phyloP scores from a whole-genome alignment of 1,139 yeast genomes.

The Geotrichum carabidarum region DNA sequence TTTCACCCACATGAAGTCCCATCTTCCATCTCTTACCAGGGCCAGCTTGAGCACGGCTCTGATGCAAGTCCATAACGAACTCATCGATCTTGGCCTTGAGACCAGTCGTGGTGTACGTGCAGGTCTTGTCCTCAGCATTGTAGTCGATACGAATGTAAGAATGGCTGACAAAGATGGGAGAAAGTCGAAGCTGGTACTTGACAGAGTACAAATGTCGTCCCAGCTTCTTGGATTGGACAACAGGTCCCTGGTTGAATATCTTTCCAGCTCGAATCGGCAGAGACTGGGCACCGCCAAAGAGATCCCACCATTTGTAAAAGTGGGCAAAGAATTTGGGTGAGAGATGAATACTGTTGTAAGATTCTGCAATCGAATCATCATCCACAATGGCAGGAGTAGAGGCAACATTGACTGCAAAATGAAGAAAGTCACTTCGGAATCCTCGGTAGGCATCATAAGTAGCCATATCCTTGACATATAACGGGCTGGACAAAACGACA shows the following conservation, averaged over 20 bases:
- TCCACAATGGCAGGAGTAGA: constrained; percentile 30
- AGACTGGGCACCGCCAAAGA: constrained; percentile 64
- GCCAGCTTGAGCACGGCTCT: constrained; percentile 64
- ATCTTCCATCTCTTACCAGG: constrained; percentile 57
- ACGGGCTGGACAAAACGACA: constrained; percentile 59
- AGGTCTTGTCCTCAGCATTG: constrained; percentile 37
- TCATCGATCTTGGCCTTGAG: constrained; percentile 63
- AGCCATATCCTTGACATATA: constrained; percentile 44
- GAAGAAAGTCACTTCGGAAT: constrained; percentile 73
- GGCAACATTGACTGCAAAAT: constrained; percentile 72
- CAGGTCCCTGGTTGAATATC: constrained; percentile 49
- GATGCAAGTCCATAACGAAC: constrained; percentile 78
- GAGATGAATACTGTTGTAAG: constrained; percentile 69
- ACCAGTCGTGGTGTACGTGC: constrained; percentile 63
- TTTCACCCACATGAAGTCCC: constrained; percentile 71
- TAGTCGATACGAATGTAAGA: constrained; percentile 54
- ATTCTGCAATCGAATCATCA: constrained; percentile 30
- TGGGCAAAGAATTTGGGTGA: constrained; percentile 65
- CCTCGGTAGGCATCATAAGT: constrained; percentile 71
- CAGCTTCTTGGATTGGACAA: constrained; percentile 50
- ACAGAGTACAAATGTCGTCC: constrained; percentile 74
- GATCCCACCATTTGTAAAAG: constrained; percentile 80
- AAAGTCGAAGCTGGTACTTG: constrained; percentile 68
- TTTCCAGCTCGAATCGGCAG: constrained; percentile 72
- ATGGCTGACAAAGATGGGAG: constrained; percentile 72